Conservation (phyloP, 2,329 filamentous ascomycete genomes). For the Aspergillus vadensis region DNA sequence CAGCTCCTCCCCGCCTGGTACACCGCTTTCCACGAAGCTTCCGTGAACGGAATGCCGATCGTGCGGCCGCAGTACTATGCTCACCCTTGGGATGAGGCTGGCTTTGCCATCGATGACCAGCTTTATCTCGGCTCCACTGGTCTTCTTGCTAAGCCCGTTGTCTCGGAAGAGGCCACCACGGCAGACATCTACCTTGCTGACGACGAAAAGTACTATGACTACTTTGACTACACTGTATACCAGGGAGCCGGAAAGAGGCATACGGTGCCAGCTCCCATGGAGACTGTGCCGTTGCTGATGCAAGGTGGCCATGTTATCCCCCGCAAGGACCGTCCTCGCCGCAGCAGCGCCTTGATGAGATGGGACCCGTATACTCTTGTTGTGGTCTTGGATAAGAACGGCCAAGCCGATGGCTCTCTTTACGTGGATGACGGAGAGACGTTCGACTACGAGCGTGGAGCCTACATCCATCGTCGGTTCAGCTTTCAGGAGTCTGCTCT, state of each 20-base stretch:
- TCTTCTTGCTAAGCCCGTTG: slow-evolving; percentile 88
- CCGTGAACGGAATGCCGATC: slow-evolving; percentile 80
- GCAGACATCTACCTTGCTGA: slow-evolving; percentile 87
- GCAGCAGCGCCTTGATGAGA: slow-evolving; percentile 85
- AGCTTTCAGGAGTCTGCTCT: slow-evolving; percentile 62
- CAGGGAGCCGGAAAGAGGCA: slow-evolving; percentile 70
- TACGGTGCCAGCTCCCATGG: slow-evolving; percentile 74
- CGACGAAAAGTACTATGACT: slow-evolving; percentile 88
- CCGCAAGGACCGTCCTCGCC: slow-evolving; percentile 81
- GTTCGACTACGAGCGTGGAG: slow-evolving; percentile 82
- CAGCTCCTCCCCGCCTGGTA: slow-evolving; percentile 92
- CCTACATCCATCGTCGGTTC: slow-evolving; percentile 86
- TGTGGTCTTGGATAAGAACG: slow-evolving; percentile 67
- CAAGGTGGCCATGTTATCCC: slow-evolving; percentile 90
- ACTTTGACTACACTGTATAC: slow-evolving; percentile 82
- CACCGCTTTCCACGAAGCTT: slow-evolving; percentile 90
- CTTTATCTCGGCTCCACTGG: slow-evolving; percentile 88
- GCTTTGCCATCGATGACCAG: slow-evolving; percentile 90
- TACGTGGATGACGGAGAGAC: slow-evolving; percentile 94
- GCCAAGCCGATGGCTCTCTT: slow-evolving; percentile 76
- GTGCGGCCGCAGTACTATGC: slow-evolving; percentile 91
- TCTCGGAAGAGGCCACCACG: slow-evolving; percentile 70
- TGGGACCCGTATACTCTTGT: slow-evolving; percentile 95
- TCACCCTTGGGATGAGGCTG: slow-evolving; percentile 79
- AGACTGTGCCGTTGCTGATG: slow-evolving; percentile 88